Base-by-base conservation (phyloP, 2,329 filamentous ascomycete genomes). In the Exophiala bonariae region DNA sequence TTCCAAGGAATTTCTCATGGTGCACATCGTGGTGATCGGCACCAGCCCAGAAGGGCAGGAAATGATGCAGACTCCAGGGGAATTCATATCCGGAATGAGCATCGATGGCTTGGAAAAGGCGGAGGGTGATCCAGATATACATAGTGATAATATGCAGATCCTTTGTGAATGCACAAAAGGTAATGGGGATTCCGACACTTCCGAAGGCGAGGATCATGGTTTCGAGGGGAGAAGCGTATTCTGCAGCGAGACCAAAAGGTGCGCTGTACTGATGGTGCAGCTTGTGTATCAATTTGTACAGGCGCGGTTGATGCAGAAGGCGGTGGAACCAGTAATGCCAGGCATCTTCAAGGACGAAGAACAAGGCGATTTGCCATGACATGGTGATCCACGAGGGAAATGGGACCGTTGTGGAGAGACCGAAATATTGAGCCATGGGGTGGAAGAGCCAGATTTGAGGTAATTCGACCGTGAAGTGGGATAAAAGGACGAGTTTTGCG, bases 301-400 rank as follows among this genome's bases (percentile, higher is more conserved):
- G 83, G 31, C 90, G 89, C 17, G 89, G 91, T 76, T 89, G 95
- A 78, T 99, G 93, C 73, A 99, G 83, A 34, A 81, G 82, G 60
- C 93, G 89, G 75, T 99, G 93, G 59, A 83, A 83, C 85, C 91
- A 97, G 79, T 99, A 99, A 73, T 99, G 93, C 93, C 93, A 99
- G 58, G 92, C 77, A 71, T 99, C 93, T 71, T 99, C 93, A 63
- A 96, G 73, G 49, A 97, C 80, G 73, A 99, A 99, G 79, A 97
- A 95, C 66, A 97, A 78, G 52, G 85, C 81, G 59, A 99, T 92
- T 63, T 99, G 93, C 66, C 87, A 83, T 56, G 86, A 86, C 79
- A 99, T 97, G 63, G 85, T 96, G 73, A 80, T 86, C 58, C 85
- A 62, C 10, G 86, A 77, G 26, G 93, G 93, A 77, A 99, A 99